Conservation (phyloP, 306 rosid species). For the Prunus campanulata region DNA sequence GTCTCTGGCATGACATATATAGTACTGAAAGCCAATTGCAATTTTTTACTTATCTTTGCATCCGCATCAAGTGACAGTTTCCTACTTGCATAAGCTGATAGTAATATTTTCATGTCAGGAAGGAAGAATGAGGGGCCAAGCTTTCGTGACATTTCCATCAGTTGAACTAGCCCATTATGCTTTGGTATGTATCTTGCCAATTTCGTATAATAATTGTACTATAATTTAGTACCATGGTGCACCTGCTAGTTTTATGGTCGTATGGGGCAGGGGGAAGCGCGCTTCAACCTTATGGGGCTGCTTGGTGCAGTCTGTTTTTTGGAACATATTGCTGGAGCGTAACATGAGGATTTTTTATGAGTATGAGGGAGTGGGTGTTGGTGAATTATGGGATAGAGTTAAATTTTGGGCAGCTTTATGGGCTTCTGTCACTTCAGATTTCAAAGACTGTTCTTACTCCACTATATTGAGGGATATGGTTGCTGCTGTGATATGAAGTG, state of each 20-base stretch:
- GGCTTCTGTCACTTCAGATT: too few relatives aligned
- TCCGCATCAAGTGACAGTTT: background rate
- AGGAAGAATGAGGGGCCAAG: slow-evolving; percentile 99
- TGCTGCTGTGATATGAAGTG: too few relatives aligned
- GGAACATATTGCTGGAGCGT: too few relatives aligned
- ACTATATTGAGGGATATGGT: too few relatives aligned
- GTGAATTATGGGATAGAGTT: too few relatives aligned
- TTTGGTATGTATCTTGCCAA: slow-evolving; percentile 49
- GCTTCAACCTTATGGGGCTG: too few relatives aligned
- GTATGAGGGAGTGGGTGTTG: too few relatives aligned
- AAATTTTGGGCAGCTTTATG: too few relatives aligned
- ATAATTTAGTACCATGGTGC: background rate
- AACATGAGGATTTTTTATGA: too few relatives aligned
- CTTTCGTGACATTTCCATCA: slow-evolving; percentile 87
- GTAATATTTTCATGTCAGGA: slow-evolving; percentile 56
- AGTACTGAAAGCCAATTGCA: background rate
- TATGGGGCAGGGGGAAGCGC: too few relatives aligned
- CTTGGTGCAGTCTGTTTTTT: too few relatives aligned
- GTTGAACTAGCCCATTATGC: slow-evolving; percentile 77
- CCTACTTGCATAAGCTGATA: background rate
- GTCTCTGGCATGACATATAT: background rate
- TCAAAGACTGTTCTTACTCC: too few relatives aligned
- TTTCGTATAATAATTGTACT: background rate
- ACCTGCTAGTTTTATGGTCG: background rate
- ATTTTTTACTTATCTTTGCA: background rate